Conservation (phyloP, 345 rosid species). For the Salix exigua region DNA sequence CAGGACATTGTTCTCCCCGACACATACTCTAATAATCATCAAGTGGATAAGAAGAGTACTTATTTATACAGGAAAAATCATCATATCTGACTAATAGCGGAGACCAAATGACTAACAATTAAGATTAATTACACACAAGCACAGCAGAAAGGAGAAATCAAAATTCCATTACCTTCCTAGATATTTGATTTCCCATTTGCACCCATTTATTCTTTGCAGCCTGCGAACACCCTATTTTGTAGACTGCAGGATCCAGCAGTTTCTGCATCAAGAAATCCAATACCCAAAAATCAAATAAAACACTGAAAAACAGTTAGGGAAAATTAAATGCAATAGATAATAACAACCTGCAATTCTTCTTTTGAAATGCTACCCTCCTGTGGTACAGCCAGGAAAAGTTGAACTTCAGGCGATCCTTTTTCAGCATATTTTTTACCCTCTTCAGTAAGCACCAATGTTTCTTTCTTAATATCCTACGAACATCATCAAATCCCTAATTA, state of each 20-base stretch:
- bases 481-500: neutral
- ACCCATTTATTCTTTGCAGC: conserved; percentile 90
- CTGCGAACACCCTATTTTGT: conserved; percentile 71
- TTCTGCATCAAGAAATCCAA: conserved; percentile 44
- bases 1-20: too few relatives aligned
- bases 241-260: conserved; percentile 55
- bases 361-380: conserved; percentile 59
- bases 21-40: neutral
- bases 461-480: conserved; percentile 62
- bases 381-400: conserved; percentile 70
- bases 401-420: conserved; percentile 80
- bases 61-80: neutral
- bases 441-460: conserved; percentile 69
- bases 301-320: neutral
- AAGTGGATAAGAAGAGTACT: too few relatives aligned
- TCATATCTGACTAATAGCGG: neutral
- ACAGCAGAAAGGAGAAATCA: neutral
- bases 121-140: neutral
- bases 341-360: conserved; percentile 64
- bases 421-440: conserved; percentile 74
- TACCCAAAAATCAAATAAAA: neutral
- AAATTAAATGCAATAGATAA: neutral
- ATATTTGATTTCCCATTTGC: conserved; percentile 78
- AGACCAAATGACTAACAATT: neutral
- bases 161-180: conserved; percentile 61